Conservation (phyloP, 2,329 filamentous ascomycete species). For the Grosmannia serpens region DNA sequence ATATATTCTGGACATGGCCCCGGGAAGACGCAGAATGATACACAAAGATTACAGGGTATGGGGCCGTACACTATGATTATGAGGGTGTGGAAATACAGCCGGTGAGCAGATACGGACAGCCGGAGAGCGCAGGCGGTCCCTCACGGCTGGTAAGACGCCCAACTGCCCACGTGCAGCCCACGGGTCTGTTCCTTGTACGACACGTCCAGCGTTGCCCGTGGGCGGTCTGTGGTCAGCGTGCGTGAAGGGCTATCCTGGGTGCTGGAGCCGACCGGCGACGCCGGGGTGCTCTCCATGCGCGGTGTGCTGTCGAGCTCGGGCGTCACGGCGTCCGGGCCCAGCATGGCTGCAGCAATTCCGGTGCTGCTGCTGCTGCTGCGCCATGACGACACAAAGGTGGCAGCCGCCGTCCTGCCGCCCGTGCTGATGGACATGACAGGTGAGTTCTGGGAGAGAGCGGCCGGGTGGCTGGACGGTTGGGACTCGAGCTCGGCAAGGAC, state of each 20-base stretch:
- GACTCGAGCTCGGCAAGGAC: constrained; percentile 10
- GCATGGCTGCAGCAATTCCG: not conserved
- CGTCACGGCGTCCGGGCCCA: not conserved
- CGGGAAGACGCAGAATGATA: no score
- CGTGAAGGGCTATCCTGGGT: not conserved
- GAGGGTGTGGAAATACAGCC: not conserved
- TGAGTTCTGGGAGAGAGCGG: not conserved
- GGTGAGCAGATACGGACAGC: not conserved
- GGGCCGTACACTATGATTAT: no score
- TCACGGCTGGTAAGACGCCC: constrained; percentile 6
- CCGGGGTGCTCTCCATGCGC: not conserved
- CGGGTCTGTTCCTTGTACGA: constrained; percentile 3
- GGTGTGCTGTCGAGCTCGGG: constrained; percentile 2
- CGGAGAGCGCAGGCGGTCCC: not conserved
- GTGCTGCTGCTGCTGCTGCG: constrained; percentile 2
- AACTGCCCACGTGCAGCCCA: constrained; percentile 9
- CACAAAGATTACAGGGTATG: no score
- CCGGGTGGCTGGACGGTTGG: not conserved
- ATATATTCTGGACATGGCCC: not conserved
- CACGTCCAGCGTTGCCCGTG: constrained; percentile 7
- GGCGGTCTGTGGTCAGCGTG: not conserved
- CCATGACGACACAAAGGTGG: constrained; percentile 8
- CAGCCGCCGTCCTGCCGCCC: not conserved
- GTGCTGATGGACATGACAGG: not conserved
- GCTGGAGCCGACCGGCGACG: not conserved